phyloP scores from a whole-genome alignment of 2,329 filamentous ascomycete species.

The Hortaea werneckii region DNA sequence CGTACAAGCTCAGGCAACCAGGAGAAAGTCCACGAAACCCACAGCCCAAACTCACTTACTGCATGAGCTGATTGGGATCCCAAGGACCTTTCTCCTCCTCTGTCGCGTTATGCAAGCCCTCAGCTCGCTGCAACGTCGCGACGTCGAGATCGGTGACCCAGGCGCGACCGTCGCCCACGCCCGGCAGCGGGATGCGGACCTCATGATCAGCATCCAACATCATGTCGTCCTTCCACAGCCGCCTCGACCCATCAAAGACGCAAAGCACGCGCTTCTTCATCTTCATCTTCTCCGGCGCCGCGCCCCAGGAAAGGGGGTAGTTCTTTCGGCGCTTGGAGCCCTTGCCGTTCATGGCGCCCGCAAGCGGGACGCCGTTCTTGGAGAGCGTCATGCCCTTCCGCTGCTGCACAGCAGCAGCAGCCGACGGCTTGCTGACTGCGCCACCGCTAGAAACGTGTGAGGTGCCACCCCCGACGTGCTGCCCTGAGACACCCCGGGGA shows the following conservation, averaged over 20 bases:
- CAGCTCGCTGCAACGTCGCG: conserved; percentile 77
- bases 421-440: conserved; percentile 15
- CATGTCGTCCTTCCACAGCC: conserved; percentile 97
- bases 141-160: conserved; percentile 93
- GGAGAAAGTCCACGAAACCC: background rate
- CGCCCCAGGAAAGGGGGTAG: conserved; percentile 90
- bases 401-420: conserved; percentile 23
- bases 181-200: conserved; percentile 67
- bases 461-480: conserved; percentile 28
- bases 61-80: conserved; percentile 24
- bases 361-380: conserved; percentile 56
- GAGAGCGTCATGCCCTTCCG: conserved; percentile 67
- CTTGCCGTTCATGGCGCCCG: conserved; percentile 35
- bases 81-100: conserved; percentile 81
- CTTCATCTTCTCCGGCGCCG: conserved; percentile 84
- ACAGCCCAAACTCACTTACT: background rate
- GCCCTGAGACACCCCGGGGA: conserved; percentile 31
- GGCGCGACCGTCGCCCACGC: conserved; percentile 56
- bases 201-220: conserved; percentile 95
- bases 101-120: conserved; percentile 69
- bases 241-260: conserved; percentile 77
- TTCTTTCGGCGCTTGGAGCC: conserved; percentile 86
- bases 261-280: conserved; percentile 96
- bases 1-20: background rate
- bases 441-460: conserved; percentile 27